phyloP scores from a whole-genome alignment of 2,329 filamentous ascomycete genomes.

The Trichoderma citrinoviride region DNA sequence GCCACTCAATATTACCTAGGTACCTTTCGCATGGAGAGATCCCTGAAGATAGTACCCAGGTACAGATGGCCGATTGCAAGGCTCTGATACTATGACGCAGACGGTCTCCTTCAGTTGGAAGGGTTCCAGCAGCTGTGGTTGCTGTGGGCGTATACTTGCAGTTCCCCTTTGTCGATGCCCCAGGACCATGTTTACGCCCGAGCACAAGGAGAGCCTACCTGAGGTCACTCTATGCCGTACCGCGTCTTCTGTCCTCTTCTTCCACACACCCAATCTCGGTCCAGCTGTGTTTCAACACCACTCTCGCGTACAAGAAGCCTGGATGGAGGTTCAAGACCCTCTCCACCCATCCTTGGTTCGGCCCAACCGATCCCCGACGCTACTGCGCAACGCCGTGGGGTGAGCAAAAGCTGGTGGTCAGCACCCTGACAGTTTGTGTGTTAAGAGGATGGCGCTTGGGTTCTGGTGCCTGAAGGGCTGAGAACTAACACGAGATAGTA shows the following conservation, averaged over 20 bases:
- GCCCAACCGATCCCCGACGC: not conserved
- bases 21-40: too few relatives aligned
- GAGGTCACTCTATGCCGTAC: not conserved
- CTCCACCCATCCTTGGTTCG: not conserved
- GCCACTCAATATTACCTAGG: not conserved
- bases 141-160: too few relatives aligned
- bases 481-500: too few relatives aligned
- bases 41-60: not conserved
- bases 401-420: not conserved
- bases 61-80: not conserved
- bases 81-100: not conserved
- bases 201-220: too few relatives aligned
- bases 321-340: not conserved
- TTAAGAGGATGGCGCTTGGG: too few relatives aligned
- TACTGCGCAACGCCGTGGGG: not conserved
- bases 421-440: not conserved
- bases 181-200: too few relatives aligned
- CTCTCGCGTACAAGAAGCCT: not conserved
- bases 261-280: not conserved
- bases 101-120: not conserved
- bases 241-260: not conserved
- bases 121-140: not conserved
- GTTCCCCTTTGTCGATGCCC: too few relatives aligned
- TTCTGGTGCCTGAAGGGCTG: too few relatives aligned
- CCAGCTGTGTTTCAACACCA: not conserved